Conservation (phyloP, 225 moss, liverwort and hornwort genomes). For the Climacium dendroides region DNA sequence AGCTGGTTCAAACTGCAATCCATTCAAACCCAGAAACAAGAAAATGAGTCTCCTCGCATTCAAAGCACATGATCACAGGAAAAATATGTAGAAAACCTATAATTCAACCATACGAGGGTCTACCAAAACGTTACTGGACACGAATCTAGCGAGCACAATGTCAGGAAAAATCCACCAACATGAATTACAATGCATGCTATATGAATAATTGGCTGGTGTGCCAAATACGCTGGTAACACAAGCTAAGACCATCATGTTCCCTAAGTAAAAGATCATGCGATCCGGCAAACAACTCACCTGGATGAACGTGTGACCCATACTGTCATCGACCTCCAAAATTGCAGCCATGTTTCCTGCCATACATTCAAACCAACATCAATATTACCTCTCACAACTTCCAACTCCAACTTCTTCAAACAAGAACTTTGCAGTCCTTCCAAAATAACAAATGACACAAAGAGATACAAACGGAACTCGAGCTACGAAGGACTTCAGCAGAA, state of each 20-base stretch:
- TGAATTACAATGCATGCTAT: background rate
- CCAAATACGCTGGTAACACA: background rate
- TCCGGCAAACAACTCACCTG: constrained; percentile 10
- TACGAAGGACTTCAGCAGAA: background rate
- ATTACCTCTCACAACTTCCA: background rate
- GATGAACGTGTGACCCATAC: constrained; percentile 49
- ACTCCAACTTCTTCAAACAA: background rate
- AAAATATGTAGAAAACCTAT: background rate
- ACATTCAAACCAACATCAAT: background rate
- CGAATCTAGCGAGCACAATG: background rate
- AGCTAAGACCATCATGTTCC: background rate
- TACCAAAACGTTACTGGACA: background rate
- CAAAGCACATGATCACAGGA: background rate
- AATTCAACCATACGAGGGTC: background rate
- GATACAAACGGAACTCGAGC: background rate
- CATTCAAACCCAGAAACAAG: background rate
- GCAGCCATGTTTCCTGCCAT: constrained; percentile 45
- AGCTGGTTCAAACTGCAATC: constrained; percentile 29
- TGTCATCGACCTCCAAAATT: constrained; percentile 54
- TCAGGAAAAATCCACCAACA: background rate
- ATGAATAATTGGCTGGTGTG: background rate
- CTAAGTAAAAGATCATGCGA: background rate
- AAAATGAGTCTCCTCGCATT: background rate
- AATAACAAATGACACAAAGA: background rate
- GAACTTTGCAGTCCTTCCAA: too few relatives aligned